Conservation (phyloP, 2,329 filamentous ascomycete genomes). For the Alternaria ethzedia region DNA sequence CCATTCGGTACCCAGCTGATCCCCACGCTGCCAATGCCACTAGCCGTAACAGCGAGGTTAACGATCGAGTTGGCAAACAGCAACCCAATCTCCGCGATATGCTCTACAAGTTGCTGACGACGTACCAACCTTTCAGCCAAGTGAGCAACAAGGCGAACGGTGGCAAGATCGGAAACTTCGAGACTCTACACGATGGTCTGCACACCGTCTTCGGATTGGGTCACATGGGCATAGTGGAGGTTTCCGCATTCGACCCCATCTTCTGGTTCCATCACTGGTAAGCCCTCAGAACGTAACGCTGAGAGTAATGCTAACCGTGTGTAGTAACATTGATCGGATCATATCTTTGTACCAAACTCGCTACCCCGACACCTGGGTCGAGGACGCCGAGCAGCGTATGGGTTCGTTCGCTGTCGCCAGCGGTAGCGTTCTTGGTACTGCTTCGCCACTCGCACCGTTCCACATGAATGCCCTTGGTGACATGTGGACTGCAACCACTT, state of each 20-base stretch:
- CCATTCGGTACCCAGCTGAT: conserved; percentile 35
- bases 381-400: conserved; percentile 27
- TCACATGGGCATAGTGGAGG: conserved; percentile 41
- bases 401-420: conserved; percentile 30
- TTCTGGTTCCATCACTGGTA: conserved; percentile 45
- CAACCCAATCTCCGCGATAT: conserved; percentile 40
- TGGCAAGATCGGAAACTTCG: conserved; percentile 40
- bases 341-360: conserved; percentile 36
- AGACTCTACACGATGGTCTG: conserved; percentile 40
- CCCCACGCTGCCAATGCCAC: conserved; percentile 31
- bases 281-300: not conserved
- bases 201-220: conserved; percentile 52
- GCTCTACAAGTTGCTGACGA: conserved; percentile 42
- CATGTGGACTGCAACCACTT: conserved; percentile 37
- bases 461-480: conserved; percentile 42
- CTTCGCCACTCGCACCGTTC: conserved; percentile 36
- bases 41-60: conserved; percentile 37
- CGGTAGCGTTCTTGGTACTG: conserved; percentile 26
- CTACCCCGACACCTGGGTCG: conserved; percentile 43
- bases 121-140: conserved; percentile 39
- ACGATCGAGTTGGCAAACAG: conserved; percentile 30
- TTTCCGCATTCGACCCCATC: conserved; percentile 40
- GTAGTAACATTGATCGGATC: conserved; percentile 35
- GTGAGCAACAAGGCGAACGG: conserved; percentile 42
- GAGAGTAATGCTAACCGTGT: not conserved